Evolutionary conservation across 306 rosid species (phyloP).

Genomic region (Crotalaria pallida): DNA sequence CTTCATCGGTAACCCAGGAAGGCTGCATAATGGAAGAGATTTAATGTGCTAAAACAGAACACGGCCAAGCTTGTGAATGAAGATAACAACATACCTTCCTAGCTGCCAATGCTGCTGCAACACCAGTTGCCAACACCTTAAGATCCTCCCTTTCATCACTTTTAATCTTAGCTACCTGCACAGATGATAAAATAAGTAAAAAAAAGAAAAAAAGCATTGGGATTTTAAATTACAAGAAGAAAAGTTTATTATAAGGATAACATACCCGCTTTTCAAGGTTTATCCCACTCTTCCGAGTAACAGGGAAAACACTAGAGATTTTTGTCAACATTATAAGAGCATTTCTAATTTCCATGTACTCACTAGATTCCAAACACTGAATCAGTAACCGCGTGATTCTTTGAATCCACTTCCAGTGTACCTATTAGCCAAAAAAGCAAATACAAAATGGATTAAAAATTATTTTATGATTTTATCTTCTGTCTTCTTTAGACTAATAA

Average conservation of each 20-base stretch:
- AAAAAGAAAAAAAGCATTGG: neutral
- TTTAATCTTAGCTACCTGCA: slow-evolving; percentile 93
- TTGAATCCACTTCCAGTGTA: slow-evolving; percentile 99
- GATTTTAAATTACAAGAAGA: slow-evolving; percentile 1
- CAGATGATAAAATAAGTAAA: neutral
- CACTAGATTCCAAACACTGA: slow-evolving; percentile 91
- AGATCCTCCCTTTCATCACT: slow-evolving; percentile 97
- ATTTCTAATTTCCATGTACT: slow-evolving; percentile 98
- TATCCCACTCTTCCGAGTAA: slow-evolving; percentile 88
- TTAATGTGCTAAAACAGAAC: neutral
- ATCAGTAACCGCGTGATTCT: slow-evolving; percentile 84
- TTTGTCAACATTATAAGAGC: slow-evolving; percentile 89
- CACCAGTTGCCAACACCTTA: slow-evolving; percentile 96
- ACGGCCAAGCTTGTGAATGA: neutral
- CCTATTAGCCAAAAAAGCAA: slow-evolving; percentile 44
- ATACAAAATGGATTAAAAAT: neutral
- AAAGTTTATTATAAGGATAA: neutral
- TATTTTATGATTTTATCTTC: neutral
- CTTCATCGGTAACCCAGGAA: slow-evolving; percentile 95
- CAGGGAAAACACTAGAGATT: slow-evolving; percentile 93
- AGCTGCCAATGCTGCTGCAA: slow-evolving; percentile 92
- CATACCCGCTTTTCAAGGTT: slow-evolving; percentile 93
- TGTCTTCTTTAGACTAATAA: neutral
- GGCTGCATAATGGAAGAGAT: slow-evolving; percentile 49
- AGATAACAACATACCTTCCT: slow-evolving; percentile 61